Evolutionary conservation across 129 eudicot species (phyloP), one percentile per base, ranked within the genome.

Genomic region (Arctium lappa): DNA sequence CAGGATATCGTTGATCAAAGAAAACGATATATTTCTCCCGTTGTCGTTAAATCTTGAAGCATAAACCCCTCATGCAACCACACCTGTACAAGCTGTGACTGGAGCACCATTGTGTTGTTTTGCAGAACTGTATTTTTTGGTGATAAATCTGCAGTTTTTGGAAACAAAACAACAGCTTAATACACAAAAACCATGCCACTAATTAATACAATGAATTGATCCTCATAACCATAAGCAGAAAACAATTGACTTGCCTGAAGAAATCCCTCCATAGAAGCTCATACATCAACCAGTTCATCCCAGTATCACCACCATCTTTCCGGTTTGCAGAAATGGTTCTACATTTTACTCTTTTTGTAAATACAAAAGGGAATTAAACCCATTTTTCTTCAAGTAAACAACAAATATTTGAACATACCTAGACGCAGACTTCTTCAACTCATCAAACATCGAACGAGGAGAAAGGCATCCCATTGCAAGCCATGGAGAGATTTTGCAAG

Each of bases 261-360:
- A 95, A 95, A 86, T 95, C 99, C 92, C 99, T 93, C 97, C 99
- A 95, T 79, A 95, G 72, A 66, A 93, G 90, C 88, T 93, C 97
- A 89, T 90, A 95, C 93, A 91, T 85, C 85, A 95, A 50, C 99
- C 97, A 91, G 86, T 89, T 93, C 91, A 91, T 85, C 81, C 97
- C 97, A 46, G 87, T 73, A 86, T 90, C 95, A 70, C 89, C 92
- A 46, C 91, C 97, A 80, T 86, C 91, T 83, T 93, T 93, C 81
- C 32, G 33, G 79, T 86, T 87, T 53, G 93, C 84, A 39, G 80
- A 73, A 73, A 95, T 91, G 31, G 95, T 85, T 83, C 99, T 93
- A 92, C 84, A 82, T 75, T 76, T 48, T 85, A 68, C 76, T 16
- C n/a, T 13, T 68, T 69, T 76, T 22, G 31, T 68, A 22, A 42